These are phyloP conservation scores for Vaccinium myrtillus DNA, from an alignment of 148 eudicot genomes.

Conservation along the genomic window DNA sequence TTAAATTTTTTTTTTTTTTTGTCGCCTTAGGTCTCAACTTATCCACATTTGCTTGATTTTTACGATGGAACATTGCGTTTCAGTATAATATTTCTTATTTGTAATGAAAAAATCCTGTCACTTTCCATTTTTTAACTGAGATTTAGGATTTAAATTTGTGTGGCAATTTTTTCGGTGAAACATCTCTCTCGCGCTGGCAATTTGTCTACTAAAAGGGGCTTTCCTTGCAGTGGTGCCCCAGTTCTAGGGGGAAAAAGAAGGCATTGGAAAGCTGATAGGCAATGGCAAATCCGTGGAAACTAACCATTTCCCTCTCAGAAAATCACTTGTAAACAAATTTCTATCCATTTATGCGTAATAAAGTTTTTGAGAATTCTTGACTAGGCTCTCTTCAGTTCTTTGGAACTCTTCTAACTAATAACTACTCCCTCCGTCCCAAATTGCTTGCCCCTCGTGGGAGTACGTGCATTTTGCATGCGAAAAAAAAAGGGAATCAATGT, in stretches of 20 bases:
- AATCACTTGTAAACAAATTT: not conserved
- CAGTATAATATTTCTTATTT: not conserved
- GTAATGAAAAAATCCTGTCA: not conserved
- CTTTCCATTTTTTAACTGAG: not conserved
- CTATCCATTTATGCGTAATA: not conserved
- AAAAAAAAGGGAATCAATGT: too few species aligned
- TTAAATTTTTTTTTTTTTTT: not conserved
- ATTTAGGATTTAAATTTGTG: not conserved
- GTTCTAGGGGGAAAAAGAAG: not conserved
- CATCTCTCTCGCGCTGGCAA: not conserved
- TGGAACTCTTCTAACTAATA: not conserved
- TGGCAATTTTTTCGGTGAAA: not conserved
- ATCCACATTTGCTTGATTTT: not conserved
- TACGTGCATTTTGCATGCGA: too few species aligned
- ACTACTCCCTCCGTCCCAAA: too few species aligned
- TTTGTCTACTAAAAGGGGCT: not conserved
- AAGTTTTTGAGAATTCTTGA: not conserved
- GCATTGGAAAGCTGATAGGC: not conserved
- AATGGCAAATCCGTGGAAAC: not conserved
- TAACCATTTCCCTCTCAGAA: not conserved
- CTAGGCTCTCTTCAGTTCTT: not conserved
- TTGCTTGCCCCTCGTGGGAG: too few species aligned
- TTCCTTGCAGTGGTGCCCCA: not conserved
- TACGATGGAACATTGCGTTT: not conserved
- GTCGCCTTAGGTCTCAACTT: not conserved